Base-by-base conservation (phyloP, 2,329 filamentous ascomycete genomes). In the Fusarium chaquense region DNA sequence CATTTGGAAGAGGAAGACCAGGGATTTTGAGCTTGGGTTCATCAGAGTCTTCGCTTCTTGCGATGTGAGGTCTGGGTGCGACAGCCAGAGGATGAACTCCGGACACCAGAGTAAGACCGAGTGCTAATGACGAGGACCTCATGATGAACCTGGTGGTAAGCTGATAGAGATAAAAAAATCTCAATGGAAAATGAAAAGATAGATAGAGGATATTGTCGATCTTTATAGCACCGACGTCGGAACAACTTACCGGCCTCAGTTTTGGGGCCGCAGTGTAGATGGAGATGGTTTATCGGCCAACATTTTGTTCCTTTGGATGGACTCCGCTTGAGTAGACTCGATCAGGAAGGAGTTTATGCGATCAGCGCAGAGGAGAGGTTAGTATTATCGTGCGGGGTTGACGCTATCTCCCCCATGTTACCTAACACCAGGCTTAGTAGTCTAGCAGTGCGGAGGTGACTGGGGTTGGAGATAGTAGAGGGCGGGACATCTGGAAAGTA, bases 1-100 rank as follows among this genome's bases (percentile, higher is more conserved):
- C 63, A 26, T 67, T 67, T 1, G 64, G 63, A 1, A 67, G 13
- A 35, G 64, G 64, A 15, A 67, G 16, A 9, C 64, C 64, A 5
- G 63, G 64, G 16, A 67, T 67, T 4, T 35, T 43, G 12, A 67
- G 63, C 8, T 61, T 58, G 10, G 52, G 26, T 20, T 63, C 64
- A 15, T 67, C 32, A 0, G 41, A 20, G 3, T 15, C 44, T 26
- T 67, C 26, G 12, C 57, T 53, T 22, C 51, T 45, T 10, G 9
- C 0, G 28, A n/a, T 24, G 4, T 38, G 58, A 33, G 58, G 18
- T 26, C 12, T 56, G 3, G 12, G 56, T n/a, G 62, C 24, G 22
- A 67, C 50, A 1, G 51, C 57, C 16, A 67, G 13, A 43, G 62
- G 15, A 41, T 32, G 46, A 20, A 35, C 63, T 0, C 63, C 63